A percentile compares a stretch with the other conserved stretches of the same genome.
Conservation (phyloP, 176 grass and related monocot species). For the Thinopyrum elongatum region DNA sequence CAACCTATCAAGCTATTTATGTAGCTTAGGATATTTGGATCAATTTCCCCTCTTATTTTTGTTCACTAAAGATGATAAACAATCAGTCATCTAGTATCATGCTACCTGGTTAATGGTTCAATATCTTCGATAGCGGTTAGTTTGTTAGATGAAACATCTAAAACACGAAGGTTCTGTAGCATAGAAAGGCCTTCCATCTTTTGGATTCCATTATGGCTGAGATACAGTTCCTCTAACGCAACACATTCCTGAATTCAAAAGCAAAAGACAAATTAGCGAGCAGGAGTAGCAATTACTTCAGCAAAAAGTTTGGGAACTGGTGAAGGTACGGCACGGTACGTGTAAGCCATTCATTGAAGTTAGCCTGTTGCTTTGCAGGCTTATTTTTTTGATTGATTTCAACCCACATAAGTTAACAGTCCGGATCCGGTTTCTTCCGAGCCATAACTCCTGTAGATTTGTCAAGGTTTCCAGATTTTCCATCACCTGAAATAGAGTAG, state of each 20-base stretch:
- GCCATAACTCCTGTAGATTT: conserved; percentile 87
- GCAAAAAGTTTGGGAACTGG: not conserved
- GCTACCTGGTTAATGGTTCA: conserved; percentile 76
- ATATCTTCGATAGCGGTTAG: conserved; percentile 60
- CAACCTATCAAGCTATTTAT: not conserved
- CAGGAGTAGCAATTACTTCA: not conserved
- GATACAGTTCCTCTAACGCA: conserved; percentile 85
- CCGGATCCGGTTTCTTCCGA: conserved; percentile 86
- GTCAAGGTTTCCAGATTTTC: conserved; percentile 83
- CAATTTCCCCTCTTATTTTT: not conserved
- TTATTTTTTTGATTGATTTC: conserved; percentile 87
- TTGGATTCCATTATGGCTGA: conserved; percentile 96
- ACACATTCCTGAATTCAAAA: conserved; percentile 59
- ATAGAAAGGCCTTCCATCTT: conserved; percentile 91
- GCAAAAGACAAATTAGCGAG: conserved; percentile 6
- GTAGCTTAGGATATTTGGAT: not conserved
- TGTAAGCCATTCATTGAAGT: conserved; percentile 81
- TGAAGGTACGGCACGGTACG: conserved; percentile 40
- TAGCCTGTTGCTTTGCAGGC: conserved; percentile 93
- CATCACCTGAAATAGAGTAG: conserved; percentile 60
- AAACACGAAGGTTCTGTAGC: conserved; percentile 74
- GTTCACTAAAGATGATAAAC: not conserved
- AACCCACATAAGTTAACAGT: conserved; percentile 81
- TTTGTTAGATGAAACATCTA: conserved; percentile 98
- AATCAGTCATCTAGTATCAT: not conserved